These are phyloP conservation scores for Cocos nucifera DNA, from an alignment of 176 grass and related monocot genomes.

Conservation along the genomic window DNA sequence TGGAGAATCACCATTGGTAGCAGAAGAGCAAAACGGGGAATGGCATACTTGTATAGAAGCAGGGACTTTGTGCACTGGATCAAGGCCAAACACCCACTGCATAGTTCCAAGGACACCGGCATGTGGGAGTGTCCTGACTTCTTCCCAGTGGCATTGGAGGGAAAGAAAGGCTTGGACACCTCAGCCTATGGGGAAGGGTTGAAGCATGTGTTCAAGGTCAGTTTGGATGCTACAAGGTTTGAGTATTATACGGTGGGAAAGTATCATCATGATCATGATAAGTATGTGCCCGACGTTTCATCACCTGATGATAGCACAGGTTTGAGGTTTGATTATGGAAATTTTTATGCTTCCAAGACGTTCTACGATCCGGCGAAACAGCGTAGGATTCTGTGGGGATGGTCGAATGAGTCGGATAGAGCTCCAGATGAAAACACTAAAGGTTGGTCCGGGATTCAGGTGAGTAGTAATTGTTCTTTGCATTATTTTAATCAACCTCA, in stretches of 20 bases:
- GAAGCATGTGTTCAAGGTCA: constrained; percentile 74
- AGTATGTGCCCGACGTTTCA: constrained; percentile 48
- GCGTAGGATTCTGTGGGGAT: constrained; percentile 68
- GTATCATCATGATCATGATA: constrained; percentile 30
- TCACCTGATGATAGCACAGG: constrained; percentile 28
- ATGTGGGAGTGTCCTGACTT: constrained; percentile 97
- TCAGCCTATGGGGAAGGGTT: constrained; percentile 1
- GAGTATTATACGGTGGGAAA: constrained; percentile 75
- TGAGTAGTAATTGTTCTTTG: not conserved
- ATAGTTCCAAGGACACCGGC: constrained; percentile 38
- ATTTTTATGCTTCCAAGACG: constrained; percentile 87
- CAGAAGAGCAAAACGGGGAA: constrained; percentile 7
- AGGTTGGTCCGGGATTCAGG: constrained; percentile 83
- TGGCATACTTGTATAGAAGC: constrained; percentile 58
- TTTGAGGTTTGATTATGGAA: constrained; percentile 65
- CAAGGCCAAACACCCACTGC: constrained; percentile 44
- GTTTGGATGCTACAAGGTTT: constrained; percentile 53
- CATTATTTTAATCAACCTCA: too few relatives aligned
- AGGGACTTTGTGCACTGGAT: constrained; percentile 52
- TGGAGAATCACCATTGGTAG: constrained; percentile 61
- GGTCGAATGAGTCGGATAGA: constrained; percentile 73
- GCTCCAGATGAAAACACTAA: constrained; percentile 40
- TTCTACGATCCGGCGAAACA: constrained; percentile 59
- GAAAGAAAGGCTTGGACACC: constrained; percentile 32
- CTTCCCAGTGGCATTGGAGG: constrained; percentile 33